Conservation (phyloP, 495 filamentous ascomycete species). For the Penicillium steckii region DNA sequence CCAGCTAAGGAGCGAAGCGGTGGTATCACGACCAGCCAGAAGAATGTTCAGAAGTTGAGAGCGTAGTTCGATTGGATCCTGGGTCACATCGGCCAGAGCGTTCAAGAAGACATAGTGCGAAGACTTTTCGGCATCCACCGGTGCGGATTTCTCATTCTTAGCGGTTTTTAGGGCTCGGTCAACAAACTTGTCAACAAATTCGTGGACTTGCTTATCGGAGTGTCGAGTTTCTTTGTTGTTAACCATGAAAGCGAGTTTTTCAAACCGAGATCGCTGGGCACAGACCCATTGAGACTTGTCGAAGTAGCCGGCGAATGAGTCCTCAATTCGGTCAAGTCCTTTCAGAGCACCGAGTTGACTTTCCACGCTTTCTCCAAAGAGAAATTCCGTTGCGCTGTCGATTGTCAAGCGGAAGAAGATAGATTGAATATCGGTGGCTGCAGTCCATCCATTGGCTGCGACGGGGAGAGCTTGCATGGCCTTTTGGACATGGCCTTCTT, state of each 20-base stretch:
- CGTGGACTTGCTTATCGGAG: slow-evolving; percentile 47
- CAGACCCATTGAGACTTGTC: slow-evolving; percentile 37
- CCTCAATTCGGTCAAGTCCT: slow-evolving; percentile 21
- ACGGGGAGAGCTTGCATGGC: slow-evolving; percentile 38
- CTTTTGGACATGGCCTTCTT: slow-evolving; percentile 50
- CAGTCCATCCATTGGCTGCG: slow-evolving; percentile 43
- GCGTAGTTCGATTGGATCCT: slow-evolving; percentile 52
- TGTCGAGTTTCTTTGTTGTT: slow-evolving; percentile 47
- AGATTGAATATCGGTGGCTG: slow-evolving; percentile 51
- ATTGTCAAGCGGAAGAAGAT: slow-evolving; percentile 66
- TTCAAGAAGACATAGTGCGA: slow-evolving; percentile 40
- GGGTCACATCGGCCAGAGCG: slow-evolving; percentile 33
- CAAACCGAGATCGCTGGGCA: slow-evolving; percentile 43
- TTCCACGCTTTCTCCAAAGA: slow-evolving; percentile 60
- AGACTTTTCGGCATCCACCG: slow-evolving; percentile 25
- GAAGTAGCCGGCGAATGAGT: slow-evolving; percentile 43
- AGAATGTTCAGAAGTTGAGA: slow-evolving; percentile 58
- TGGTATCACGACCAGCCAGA: slow-evolving; percentile 57
- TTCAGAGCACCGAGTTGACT: slow-evolving; percentile 34
- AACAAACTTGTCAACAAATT: slow-evolving; percentile 50
- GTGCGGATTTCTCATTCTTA: slow-evolving; percentile 9
- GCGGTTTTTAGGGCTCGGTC: slow-evolving; percentile 26
- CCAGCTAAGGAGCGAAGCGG: slow-evolving; percentile 59
- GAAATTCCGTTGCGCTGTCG: slow-evolving; percentile 65
- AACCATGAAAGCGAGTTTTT: slow-evolving; percentile 50